Evolutionary conservation across 129 eudicot genomes (phyloP).

Genomic region (Solidago caesia): DNA sequence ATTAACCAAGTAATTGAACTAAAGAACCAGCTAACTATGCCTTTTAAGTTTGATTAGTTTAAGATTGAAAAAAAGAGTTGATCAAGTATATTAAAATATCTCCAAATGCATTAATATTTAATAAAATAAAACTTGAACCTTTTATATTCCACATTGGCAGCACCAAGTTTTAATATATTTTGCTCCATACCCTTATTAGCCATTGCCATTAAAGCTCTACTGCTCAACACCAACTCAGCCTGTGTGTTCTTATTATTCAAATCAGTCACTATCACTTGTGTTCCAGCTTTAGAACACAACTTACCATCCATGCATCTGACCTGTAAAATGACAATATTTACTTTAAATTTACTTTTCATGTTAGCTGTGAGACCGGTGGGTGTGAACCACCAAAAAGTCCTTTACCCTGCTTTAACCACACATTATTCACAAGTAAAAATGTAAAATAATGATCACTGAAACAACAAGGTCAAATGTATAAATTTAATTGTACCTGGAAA

Average conservation of each 20-base stretch:
- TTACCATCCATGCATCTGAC: slow-evolving; percentile 54
- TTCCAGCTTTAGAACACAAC: slow-evolving; percentile 52
- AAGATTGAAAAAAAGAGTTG: no score
- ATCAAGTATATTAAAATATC: no score
- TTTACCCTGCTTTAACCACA: not conserved
- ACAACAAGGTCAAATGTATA: slow-evolving; percentile 15
- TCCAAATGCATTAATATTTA: no score
- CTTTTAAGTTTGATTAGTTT: no score
- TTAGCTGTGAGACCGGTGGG: no score
- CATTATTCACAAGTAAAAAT: not conserved
- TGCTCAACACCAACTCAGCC: slow-evolving; percentile 58
- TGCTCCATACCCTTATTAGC: slow-evolving; percentile 55
- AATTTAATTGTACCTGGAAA: slow-evolving; percentile 43
- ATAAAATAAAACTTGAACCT: slow-evolving; percentile 34
- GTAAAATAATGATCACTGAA: not conserved
- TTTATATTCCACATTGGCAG: slow-evolving; percentile 61
- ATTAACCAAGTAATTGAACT: no score
- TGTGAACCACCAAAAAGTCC: no score
- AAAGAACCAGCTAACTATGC: no score
- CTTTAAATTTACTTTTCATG: no score
- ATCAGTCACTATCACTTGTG: slow-evolving; percentile 56
- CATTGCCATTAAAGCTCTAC: slow-evolving; percentile 65
- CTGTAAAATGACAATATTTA: slow-evolving; percentile 33
- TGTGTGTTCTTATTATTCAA: slow-evolving; percentile 37
- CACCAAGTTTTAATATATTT: slow-evolving; percentile 50